phyloP scores from a whole-genome alignment of 768 basidiomycete genomes.

The Atractiella rhizophila region DNA sequence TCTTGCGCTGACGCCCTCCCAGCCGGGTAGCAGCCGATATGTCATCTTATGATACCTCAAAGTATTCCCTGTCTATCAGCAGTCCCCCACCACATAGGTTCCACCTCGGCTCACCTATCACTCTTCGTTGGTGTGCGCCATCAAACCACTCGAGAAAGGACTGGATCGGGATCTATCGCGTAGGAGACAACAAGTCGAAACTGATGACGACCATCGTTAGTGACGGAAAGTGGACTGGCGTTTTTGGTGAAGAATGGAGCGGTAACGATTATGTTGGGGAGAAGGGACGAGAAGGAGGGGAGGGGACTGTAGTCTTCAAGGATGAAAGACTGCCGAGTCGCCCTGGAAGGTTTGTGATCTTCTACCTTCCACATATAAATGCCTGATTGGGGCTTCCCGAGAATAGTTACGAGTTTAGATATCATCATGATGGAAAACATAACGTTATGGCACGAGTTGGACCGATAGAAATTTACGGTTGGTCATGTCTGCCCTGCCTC shows the following conservation, averaged over 20 bases:
- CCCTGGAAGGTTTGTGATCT: conserved; percentile 40
- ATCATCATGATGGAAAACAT: conserved; percentile 92
- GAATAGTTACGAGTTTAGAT: conserved; percentile 84
- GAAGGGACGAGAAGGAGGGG: conserved; percentile 6
- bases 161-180: conserved; percentile 51
- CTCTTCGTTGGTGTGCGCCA: conserved; percentile 66
- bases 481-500: conserved; percentile 18
- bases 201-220: conserved; percentile 63
- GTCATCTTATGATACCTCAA: conserved; percentile 47
- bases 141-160: conserved; percentile 63
- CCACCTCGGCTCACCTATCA: conserved; percentile 76
- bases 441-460: conserved; percentile 72
- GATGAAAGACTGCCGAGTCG: conserved; percentile 64
- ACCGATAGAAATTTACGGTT: conserved; percentile 71
- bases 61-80: conserved; percentile 45
- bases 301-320: conserved; percentile 46
- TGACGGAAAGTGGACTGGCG: conserved; percentile 74
- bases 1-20: conserved; percentile 2
- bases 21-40: conserved; percentile 63
- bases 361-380: no score
- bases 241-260: conserved; percentile 78
- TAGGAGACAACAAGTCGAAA: conserved; percentile 63
- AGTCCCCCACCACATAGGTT: conserved; percentile 34
- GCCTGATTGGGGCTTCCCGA: no score
- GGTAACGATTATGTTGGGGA: conserved; percentile 44